These are phyloP conservation scores for Xylaria bambusicola DNA, from an alignment of 495 filamentous ascomycete species.

Conservation along the genomic window DNA sequence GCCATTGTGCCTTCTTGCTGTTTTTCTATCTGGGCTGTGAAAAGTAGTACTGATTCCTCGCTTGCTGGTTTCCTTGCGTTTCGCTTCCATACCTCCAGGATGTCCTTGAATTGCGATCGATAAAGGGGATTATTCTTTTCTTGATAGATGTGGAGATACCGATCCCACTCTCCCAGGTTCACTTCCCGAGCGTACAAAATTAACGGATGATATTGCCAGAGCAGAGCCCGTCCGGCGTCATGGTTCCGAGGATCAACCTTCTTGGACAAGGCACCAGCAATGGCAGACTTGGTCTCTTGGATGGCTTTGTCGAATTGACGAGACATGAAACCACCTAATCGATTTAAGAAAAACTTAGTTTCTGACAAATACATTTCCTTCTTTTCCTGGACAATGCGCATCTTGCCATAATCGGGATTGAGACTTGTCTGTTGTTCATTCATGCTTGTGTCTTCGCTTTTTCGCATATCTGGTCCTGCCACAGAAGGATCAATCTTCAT, in stretches of 20 bases:
- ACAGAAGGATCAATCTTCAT: slow-evolving; percentile 84
- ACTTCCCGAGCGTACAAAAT: slow-evolving; percentile 85
- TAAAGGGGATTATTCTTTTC: slow-evolving; percentile 73
- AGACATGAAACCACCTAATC: slow-evolving; percentile 78
- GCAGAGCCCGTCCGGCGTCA: slow-evolving; percentile 51
- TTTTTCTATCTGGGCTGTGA: slow-evolving; percentile 86
- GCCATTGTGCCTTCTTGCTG: slow-evolving; percentile 68
- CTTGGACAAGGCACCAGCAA: slow-evolving; percentile 54
- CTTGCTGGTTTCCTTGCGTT: slow-evolving; percentile 73
- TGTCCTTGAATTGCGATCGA: slow-evolving; percentile 78
- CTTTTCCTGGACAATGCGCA: slow-evolving; percentile 92
- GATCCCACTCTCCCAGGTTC: slow-evolving; percentile 76
- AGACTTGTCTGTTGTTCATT: slow-evolving; percentile 58
- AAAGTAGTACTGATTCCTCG: slow-evolving; percentile 86
- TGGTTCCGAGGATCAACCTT: slow-evolving; percentile 57
- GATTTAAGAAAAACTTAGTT: slow-evolving; percentile 68
- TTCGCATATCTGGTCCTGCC: slow-evolving; percentile 54
- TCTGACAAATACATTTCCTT: slow-evolving; percentile 81
- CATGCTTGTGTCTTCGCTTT: slow-evolving; percentile 46
- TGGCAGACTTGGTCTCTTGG: slow-evolving; percentile 60
- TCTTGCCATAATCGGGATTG: slow-evolving; percentile 81
- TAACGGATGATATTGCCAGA: slow-evolving; percentile 85
- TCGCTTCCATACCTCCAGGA: slow-evolving; percentile 79
- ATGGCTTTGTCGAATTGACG: slow-evolving; percentile 76
- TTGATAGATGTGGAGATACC: slow-evolving; percentile 76